Conservation (phyloP, 345 rosid genomes). For the Lagerstroemia speciosa region DNA sequence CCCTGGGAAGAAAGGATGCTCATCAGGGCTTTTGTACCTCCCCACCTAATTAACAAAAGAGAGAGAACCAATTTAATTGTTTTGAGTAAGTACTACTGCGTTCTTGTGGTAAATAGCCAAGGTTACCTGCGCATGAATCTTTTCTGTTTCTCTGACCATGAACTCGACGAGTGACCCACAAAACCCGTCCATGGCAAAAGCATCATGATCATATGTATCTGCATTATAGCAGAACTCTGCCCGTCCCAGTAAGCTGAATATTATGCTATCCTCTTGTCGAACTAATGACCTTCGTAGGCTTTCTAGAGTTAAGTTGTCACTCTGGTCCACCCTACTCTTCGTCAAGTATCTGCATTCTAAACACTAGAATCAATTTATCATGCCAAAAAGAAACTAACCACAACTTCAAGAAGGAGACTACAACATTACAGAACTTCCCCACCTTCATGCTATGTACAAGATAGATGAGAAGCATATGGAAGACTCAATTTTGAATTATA, state of each 20-base stretch:
- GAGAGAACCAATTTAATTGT: not conserved
- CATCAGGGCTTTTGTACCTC: conserved; percentile 88
- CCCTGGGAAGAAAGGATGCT: conserved; percentile 76
- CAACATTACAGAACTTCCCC: no score
- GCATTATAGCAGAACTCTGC: conserved; percentile 75
- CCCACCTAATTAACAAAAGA: conserved; percentile 30
- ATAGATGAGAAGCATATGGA: not conserved
- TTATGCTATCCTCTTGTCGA: conserved; percentile 88
- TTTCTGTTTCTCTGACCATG: conserved; percentile 73
- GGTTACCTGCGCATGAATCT: conserved; percentile 55
- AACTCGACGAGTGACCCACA: conserved; percentile 76
- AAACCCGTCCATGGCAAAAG: conserved; percentile 67
- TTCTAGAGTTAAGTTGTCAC: conserved; percentile 63
- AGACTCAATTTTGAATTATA: not conserved
- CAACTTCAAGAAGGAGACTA: no score
- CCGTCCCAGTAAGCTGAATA: conserved; percentile 68
- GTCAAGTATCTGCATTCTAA: conserved; percentile 10
- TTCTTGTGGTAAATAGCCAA: not conserved
- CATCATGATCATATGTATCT: conserved; percentile 67
- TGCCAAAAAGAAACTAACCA: not conserved
- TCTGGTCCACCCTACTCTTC: conserved; percentile 53
- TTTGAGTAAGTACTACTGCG: not conserved
- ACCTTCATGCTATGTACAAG: not conserved
- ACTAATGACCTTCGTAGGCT: conserved; percentile 63
- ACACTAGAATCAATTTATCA: not conserved